Evolutionary conservation across 2,329 filamentous ascomycete species (phyloP).

Genomic region (Aureobasidium sp.): DNA sequence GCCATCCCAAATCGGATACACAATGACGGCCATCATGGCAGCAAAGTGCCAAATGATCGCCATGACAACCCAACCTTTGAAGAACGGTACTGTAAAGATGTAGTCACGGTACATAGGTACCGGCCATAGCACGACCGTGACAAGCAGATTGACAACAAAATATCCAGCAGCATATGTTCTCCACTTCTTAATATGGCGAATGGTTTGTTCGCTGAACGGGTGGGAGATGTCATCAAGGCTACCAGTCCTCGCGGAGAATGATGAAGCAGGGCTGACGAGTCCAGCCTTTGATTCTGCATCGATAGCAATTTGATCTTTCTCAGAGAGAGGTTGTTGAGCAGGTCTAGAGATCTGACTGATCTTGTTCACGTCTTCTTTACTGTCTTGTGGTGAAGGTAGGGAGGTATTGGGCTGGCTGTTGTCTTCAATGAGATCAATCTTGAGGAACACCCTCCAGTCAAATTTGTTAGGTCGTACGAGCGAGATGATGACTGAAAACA

Average conservation of each 20-base stretch:
- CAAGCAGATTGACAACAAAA: constrained; percentile 34
- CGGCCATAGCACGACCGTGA: constrained; percentile 41
- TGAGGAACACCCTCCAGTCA: constrained; percentile 38
- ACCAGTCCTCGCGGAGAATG: constrained; percentile 5
- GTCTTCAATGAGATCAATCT: constrained; percentile 39
- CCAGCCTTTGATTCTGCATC: background rate
- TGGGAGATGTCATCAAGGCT: constrained; percentile 35
- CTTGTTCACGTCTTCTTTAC: constrained; percentile 3
- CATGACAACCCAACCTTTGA: constrained; percentile 37
- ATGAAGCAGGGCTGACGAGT: background rate
- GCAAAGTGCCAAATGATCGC: constrained; percentile 42
- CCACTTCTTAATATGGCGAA: constrained; percentile 20
- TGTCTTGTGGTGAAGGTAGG: constrained; percentile 10
- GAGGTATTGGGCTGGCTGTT: constrained; percentile 15
- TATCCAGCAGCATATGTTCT: constrained; percentile 31
- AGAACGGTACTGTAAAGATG: constrained; percentile 40
- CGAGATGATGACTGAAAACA: constrained; percentile 40
- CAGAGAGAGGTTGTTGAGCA: background rate
- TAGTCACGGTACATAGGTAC: constrained; percentile 43
- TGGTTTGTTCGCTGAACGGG: constrained; percentile 30
- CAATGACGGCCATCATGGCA: constrained; percentile 37
- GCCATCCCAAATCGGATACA: constrained; percentile 42
- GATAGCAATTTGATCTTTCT: background rate
- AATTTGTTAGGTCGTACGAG: constrained; percentile 23
- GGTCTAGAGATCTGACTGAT: too few relatives aligned